Percentiles rank a stretch among this genome's conserved stretches.
Conservation (phyloP, 306 rosid genomes). For the Acacia melanoxylon region DNA sequence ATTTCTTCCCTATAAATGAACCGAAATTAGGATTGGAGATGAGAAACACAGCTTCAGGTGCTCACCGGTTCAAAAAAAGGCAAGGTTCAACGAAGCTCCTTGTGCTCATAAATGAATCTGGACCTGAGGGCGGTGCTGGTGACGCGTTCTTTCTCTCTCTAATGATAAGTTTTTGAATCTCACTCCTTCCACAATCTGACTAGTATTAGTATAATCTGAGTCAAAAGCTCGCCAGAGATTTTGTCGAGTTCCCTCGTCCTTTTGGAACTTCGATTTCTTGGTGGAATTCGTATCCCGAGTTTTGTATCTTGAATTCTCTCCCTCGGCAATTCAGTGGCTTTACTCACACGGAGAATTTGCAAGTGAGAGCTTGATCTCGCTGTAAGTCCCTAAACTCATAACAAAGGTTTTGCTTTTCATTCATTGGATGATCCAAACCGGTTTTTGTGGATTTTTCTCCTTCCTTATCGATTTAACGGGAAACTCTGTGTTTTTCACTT, state of each 20-base stretch:
- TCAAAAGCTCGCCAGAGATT: background rate
- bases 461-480: background rate
- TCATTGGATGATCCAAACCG: conserved; percentile 1
- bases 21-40: background rate
- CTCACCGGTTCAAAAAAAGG: background rate
- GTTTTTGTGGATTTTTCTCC: background rate
- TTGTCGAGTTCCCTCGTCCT: conserved; percentile 7
- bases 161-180: background rate
- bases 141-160: background rate
- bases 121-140: background rate
- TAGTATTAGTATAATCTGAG: conserved; percentile 24
- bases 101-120: background rate
- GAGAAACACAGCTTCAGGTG: background rate
- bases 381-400: conserved; percentile 8
- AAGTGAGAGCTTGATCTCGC: background rate
- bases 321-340: background rate
- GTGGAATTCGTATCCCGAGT: background rate
- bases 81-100: background rate
- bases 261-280: background rate
- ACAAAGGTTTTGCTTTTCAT: conserved; percentile 31
- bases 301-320: background rate
- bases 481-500: background rate
- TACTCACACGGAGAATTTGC: background rate
- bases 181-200: background rate
- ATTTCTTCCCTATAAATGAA: background rate